Percentiles rank a stretch among this genome's conserved stretches.
Conservation (phyloP, 768 basidiomycete genomes). For the Galerina marginata region DNA sequence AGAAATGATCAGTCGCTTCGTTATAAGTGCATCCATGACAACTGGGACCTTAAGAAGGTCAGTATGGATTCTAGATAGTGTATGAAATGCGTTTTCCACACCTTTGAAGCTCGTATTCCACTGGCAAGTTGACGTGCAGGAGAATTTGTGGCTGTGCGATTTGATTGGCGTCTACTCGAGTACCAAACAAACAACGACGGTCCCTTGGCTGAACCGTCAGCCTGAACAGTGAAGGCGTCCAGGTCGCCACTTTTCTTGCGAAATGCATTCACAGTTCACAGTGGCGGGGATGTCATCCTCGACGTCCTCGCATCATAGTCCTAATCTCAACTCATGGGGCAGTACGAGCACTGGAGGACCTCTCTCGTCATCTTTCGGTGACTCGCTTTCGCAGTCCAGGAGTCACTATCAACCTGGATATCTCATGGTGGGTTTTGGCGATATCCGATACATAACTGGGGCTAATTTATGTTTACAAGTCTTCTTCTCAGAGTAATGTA, state of each 20-base stretch:
- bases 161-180: conserved; percentile 8
- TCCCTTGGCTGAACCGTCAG: conserved; percentile 4
- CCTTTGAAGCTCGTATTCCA: neutral
- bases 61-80: neutral
- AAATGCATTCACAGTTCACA: conserved; percentile 54
- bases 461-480: conserved; percentile 40
- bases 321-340: conserved; percentile 59
- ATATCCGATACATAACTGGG: neutral
- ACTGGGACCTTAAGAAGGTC: neutral
- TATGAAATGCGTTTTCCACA: neutral
- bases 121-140: too few species aligned
- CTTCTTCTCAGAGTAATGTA: conserved; percentile 67
- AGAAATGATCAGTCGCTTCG: conserved; percentile 75
- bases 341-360: conserved; percentile 48
- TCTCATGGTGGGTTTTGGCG: conserved; percentile 61
- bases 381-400: conserved; percentile 72
- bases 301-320: conserved; percentile 50
- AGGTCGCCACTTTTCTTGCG: conserved; percentile 5
- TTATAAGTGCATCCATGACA: conserved; percentile 34
- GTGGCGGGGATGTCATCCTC: conserved; percentile 68
- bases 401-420: conserved; percentile 84
- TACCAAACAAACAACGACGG: conserved; percentile 16
- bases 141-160: conserved; percentile 19
- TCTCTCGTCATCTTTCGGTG: conserved; percentile 61
- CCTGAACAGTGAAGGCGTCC: too few species aligned